These are phyloP conservation scores for Spinacia oleracea DNA, from an alignment of 179 eudicot genomes.

Conservation along the genomic window DNA sequence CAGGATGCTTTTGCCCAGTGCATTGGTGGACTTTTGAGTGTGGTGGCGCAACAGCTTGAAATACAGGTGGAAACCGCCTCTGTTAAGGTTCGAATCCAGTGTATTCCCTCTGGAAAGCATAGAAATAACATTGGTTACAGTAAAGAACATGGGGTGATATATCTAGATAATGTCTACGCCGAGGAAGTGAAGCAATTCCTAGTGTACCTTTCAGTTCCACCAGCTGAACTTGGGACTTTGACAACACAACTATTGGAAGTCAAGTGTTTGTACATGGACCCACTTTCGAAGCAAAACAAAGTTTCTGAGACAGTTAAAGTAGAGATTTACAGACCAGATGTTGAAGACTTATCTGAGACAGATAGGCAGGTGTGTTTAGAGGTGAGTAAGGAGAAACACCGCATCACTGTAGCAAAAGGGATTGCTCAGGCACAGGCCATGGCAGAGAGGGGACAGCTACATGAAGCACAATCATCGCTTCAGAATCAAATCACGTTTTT, in stretches of 20 bases:
- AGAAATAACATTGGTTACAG: constrained; percentile 21
- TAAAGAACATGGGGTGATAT: constrained; percentile 30
- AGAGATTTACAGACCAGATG: constrained; percentile 33
- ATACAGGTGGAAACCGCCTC: constrained; percentile 32
- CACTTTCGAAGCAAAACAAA: constrained; percentile 26
- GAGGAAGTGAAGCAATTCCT: constrained; percentile 61
- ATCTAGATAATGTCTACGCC: constrained; percentile 52
- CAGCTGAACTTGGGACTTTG: constrained; percentile 17
- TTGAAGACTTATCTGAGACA: constrained; percentile 25
- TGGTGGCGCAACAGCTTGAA: constrained; percentile 48
- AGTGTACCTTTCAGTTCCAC: constrained; percentile 42
- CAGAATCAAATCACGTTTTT: constrained; percentile 18
- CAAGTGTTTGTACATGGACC: constrained; percentile 41
- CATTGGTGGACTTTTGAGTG: constrained; percentile 65
- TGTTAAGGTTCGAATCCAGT: constrained; percentile 31
- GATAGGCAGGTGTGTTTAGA: constrained; percentile 40
- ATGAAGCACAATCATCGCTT: constrained; percentile 32
- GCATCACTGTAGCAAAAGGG: constrained; percentile 45
- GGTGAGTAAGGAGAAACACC: constrained; percentile 54
- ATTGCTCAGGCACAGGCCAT: constrained; percentile 42
- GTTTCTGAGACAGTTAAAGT: constrained; percentile 28
- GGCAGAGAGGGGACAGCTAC: constrained; percentile 51
- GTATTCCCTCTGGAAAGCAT: constrained; percentile 49
- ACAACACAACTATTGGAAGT: constrained; percentile 38
- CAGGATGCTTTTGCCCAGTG: constrained; percentile 69